Evolutionary conservation across 257 asterid species (phyloP).

Genomic region (Oldenlandia corymbosa): DNA sequence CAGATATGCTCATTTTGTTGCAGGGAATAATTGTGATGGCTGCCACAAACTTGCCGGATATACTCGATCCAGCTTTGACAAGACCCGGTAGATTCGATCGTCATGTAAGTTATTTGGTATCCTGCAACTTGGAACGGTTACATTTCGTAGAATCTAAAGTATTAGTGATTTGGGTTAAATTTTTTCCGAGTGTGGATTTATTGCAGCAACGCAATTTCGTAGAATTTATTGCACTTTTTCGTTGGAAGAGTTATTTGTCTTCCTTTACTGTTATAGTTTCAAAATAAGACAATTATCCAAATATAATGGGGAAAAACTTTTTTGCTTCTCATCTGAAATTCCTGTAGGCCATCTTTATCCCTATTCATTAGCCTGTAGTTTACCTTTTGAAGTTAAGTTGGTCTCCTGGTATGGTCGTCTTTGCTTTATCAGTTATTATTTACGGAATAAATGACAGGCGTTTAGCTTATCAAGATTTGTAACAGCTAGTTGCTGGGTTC

Average conservation of each 20-base stretch:
- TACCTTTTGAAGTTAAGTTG: neutral
- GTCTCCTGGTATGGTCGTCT: neutral
- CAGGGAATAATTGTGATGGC: constrained; percentile 97
- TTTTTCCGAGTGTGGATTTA: too few species aligned
- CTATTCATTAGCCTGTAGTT: neutral
- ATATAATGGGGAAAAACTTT: neutral
- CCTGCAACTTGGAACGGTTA: neutral
- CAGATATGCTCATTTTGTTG: constrained; percentile 13
- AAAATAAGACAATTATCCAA: neutral
- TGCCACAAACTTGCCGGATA: constrained; percentile 96
- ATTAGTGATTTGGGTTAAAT: too few species aligned
- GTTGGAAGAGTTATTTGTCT: too few species aligned
- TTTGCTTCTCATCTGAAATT: neutral
- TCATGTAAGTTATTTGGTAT: constrained; percentile 66
- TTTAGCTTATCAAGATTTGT: neutral
- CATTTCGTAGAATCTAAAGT: too few species aligned
- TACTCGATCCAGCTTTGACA: constrained; percentile 97
- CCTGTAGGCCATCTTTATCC: neutral
- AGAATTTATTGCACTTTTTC: too few species aligned
- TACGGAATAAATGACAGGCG: too few species aligned
- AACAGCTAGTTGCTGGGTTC: neutral
- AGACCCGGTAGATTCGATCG: constrained; percentile 99
- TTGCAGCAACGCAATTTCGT: neutral
- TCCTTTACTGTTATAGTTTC: neutral
- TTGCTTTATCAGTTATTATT: too few species aligned